Conservation (phyloP, 2,329 filamentous ascomycete species). For the Verticillium nubilum region DNA sequence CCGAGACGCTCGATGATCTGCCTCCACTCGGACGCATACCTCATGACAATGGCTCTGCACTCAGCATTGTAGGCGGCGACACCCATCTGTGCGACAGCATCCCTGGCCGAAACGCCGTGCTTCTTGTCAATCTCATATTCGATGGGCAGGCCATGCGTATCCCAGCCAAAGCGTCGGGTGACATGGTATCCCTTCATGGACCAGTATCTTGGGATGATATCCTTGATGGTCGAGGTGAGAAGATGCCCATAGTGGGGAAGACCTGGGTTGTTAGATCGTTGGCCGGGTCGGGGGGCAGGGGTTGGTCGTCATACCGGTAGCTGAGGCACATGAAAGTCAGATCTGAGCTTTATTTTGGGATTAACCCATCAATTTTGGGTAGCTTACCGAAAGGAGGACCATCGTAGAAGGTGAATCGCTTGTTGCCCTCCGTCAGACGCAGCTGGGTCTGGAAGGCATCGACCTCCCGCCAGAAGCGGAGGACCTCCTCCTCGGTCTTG, state of each 20-base stretch:
- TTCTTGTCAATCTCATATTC: slow-evolving; percentile 99
- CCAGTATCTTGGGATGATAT: slow-evolving; percentile 95
- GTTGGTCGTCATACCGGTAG: not conserved
- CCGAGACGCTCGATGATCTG: slow-evolving; percentile 82
- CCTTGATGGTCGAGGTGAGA: slow-evolving; percentile 90
- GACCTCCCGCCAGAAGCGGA: slow-evolving; percentile 85
- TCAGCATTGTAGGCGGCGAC: slow-evolving; percentile 87
- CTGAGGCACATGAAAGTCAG: not conserved
- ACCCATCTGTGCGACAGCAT: slow-evolving; percentile 80
- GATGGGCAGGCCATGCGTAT: slow-evolving; percentile 88
- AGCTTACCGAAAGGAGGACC: slow-evolving; percentile 58
- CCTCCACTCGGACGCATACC: slow-evolving; percentile 82
- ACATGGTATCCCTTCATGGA: slow-evolving; percentile 95
- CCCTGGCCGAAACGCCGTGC: slow-evolving; percentile 79
- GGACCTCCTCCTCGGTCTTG: slow-evolving; percentile 79
- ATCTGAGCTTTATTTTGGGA: not conserved
- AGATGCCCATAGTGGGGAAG: slow-evolving; percentile 66
- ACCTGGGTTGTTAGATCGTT: slow-evolving; percentile 40
- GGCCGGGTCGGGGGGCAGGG: not conserved
- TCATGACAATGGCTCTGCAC: slow-evolving; percentile 90
- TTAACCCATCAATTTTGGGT: not conserved
- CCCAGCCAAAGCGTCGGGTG: slow-evolving; percentile 90
- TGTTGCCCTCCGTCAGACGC: slow-evolving; percentile 68
- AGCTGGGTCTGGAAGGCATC: slow-evolving; percentile 86
- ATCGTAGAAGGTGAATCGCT: slow-evolving; percentile 93